Percentiles rank a stretch among this genome's conserved stretches.
These are phyloP conservation scores for Colletotrichum tabaci DNA, from an alignment of 2,329 filamentous ascomycete species.

Conservation along the genomic window DNA sequence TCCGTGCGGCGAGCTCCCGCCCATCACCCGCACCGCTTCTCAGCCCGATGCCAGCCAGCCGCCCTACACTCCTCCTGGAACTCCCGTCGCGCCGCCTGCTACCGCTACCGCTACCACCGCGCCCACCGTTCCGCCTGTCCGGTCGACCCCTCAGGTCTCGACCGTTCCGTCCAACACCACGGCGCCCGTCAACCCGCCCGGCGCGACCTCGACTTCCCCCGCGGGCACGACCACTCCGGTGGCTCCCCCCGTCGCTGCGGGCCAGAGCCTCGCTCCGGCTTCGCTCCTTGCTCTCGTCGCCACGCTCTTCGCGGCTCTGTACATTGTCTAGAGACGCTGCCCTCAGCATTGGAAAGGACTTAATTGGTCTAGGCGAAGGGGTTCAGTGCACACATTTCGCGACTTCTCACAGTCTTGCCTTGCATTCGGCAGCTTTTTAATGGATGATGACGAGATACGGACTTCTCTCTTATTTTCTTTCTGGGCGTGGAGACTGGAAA, in stretches of 20 bases:
- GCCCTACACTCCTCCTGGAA: slow-evolving; percentile 16
- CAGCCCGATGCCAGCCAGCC: slow-evolving; percentile 25
- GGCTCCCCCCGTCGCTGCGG: slow-evolving; percentile 48
- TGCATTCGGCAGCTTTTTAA: slow-evolving; percentile 30
- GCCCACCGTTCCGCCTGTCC: slow-evolving; percentile 20
- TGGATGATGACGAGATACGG: slow-evolving; percentile 18
- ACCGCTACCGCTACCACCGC: slow-evolving; percentile 23
- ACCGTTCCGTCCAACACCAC: slow-evolving; percentile 52
- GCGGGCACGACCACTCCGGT: slow-evolving; percentile 29
- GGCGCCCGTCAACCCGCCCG: slow-evolving; percentile 39
- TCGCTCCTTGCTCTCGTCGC: slow-evolving; percentile 54
- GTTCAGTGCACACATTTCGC: slow-evolving; percentile 18
- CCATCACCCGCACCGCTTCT: slow-evolving; percentile 23
- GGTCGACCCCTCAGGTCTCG: slow-evolving; percentile 59
- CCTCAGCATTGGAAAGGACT: not conserved
- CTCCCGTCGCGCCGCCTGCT: slow-evolving; percentile 5
- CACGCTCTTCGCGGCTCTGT: slow-evolving; percentile 52
- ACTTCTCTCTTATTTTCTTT: not conserved
- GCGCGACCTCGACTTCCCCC: slow-evolving; percentile 42
- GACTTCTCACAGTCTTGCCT: slow-evolving; percentile 29
- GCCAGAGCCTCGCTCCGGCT: slow-evolving; percentile 47
- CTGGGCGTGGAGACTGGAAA: not conserved
- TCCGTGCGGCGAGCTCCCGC: slow-evolving; percentile 39
- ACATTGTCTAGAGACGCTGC: slow-evolving; percentile 50
- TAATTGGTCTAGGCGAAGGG: slow-evolving; percentile 20